These are phyloP conservation scores for Vitis hybrid DNA, from an alignment of 177 flowering plant genomes.

Conservation along the genomic window DNA sequence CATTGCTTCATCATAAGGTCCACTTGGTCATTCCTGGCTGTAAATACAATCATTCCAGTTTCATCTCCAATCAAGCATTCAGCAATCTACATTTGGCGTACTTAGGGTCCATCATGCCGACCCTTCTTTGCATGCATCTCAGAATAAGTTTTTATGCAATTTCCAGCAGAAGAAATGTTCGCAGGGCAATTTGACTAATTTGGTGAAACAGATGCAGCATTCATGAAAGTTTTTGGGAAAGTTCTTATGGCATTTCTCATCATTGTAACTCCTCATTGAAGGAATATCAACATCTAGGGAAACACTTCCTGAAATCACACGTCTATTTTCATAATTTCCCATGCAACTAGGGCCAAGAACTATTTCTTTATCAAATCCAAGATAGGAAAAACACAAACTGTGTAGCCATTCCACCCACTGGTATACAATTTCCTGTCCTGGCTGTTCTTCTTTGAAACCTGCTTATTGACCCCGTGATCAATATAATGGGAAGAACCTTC, in stretches of 20 bases:
- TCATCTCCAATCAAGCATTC: constrained; percentile 91
- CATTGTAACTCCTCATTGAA: constrained; percentile 59
- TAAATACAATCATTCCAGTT: constrained; percentile 73
- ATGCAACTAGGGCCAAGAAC: constrained; percentile 59
- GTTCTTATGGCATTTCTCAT: constrained; percentile 51
- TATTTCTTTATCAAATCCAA: constrained; percentile 60
- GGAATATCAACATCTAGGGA: constrained; percentile 74
- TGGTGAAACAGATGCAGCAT: constrained; percentile 79
- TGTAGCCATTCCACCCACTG: constrained; percentile 90
- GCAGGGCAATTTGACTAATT: constrained; percentile 72
- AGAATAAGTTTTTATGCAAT: constrained; percentile 72
- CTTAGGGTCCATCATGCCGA: constrained; percentile 67
- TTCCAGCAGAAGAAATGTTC: constrained; percentile 81
- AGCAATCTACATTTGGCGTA: constrained; percentile 72
- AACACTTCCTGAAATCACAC: constrained; percentile 62
- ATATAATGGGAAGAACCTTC: constrained; percentile 84
- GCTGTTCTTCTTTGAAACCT: constrained; percentile 52
- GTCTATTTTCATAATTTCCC: constrained; percentile 45
- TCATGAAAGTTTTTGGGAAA: constrained; percentile 60
- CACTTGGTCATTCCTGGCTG: constrained; percentile 93
- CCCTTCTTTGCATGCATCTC: constrained; percentile 82
- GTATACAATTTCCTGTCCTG: constrained; percentile 77
- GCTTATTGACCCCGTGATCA: constrained; percentile 89
- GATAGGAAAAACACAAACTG: constrained; percentile 56
- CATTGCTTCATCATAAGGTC: constrained; percentile 82